Base-by-base conservation (phyloP, 73 alveolate species). In the Paraurostyla sp. region DNA sequence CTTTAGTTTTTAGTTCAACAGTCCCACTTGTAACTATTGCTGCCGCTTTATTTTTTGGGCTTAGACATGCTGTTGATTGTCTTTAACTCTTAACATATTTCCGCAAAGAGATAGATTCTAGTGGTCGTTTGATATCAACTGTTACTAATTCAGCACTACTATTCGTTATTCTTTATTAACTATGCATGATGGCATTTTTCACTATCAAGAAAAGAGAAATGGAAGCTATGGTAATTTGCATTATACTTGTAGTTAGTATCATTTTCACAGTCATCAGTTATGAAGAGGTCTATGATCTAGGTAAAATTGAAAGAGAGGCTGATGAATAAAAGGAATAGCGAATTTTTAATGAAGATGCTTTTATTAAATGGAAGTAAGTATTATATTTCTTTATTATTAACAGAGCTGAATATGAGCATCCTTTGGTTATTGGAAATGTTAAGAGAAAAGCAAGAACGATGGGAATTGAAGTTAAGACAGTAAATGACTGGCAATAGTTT, bases 1-100 rank as follows among this genome's bases (percentile, higher is more conserved):
- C 95, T 54, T 73, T 95, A 73, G 87, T 97, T 23, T 97, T 94
- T 88, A 69, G 98, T 48, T 91, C 98, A 40, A 94, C 95, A 45
- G 96, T 96, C 38, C 99, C 99, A 0, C 62, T 97, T n/a, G 96
- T 97, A 0, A 92, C 96, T 20, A 92, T 96, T 40, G 98, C 98
- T 0, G 99, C 99, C 36, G 87, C 95, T 1, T 87, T 92, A 42
- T 97, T 94, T 83, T 89, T 94, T 56, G 63, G 89, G 35, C 81
- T 97, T 57, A 95, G 98, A 87, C 98, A 96, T 85, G 56, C 68
- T 56, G 99, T 97, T 30, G 99, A 97, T 85, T 65, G 95, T 76
- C 63, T 93, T 38, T 88, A 97, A 57, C 82, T 97, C 45, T 88
- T 96, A 22, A 92, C 98, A 11, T 98, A 95, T 42, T 92, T 85